phyloP scores from a whole-genome alignment of 2,329 filamentous ascomycete genomes.

The Pseudogymnoascus sp. region DNA sequence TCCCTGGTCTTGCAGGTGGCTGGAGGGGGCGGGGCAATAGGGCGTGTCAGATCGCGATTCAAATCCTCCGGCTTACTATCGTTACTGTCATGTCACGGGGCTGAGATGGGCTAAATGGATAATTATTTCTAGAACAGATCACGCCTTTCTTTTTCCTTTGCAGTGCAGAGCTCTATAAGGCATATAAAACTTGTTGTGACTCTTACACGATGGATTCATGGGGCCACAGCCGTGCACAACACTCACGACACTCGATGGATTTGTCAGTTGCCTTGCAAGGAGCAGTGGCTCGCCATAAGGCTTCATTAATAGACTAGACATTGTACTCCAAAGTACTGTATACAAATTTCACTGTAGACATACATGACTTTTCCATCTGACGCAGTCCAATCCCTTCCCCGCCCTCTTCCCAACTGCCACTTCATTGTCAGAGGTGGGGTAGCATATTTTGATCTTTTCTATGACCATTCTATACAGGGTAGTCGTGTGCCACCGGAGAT shows the following conservation, averaged over 20 bases:
- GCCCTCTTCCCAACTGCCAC: background rate
- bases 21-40: background rate
- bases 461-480: background rate
- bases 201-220: background rate
- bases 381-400: background rate
- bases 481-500: background rate
- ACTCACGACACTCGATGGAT: background rate
- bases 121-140: background rate
- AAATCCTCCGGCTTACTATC: background rate
- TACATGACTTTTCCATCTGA: background rate
- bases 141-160: background rate
- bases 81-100: background rate
- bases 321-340: background rate
- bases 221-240: background rate
- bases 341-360: background rate
- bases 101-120: background rate
- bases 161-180: background rate
- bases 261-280: background rate
- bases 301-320: background rate
- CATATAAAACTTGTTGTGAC: background rate
- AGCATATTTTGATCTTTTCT: background rate
- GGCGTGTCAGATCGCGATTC: background rate
- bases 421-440: background rate
- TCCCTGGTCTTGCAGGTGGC: background rate
- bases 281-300: background rate